Evolutionary conservation across 2,329 filamentous ascomycete genomes (phyloP), one percentile per base, ranked within the genome.

Genomic region (Fonsecaea pugnacius): DNA sequence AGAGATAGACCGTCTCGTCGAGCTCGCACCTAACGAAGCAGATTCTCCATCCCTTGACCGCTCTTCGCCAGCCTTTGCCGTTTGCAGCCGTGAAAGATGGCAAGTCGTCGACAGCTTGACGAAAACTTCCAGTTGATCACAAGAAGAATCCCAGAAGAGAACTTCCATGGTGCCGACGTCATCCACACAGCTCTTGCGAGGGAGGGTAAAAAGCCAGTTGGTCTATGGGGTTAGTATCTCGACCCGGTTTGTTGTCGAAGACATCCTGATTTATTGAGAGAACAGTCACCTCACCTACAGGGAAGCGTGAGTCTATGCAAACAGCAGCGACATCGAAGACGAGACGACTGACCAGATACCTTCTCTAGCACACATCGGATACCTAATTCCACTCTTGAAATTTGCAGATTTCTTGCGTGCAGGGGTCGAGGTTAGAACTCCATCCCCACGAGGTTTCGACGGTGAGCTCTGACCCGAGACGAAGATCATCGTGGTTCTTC

Each of bases 121-220:
- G 40, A 46, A 21, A 46, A 46, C 40, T 46, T 46, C 40, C 40
- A 46, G 7, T 24, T 46, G 40, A 46, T 46, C 10, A 46, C 40
- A 21, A 46, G 40, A 24, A 46, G 40, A 21, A 46, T 46, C 2
- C 40, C 40, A n/a, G n/a, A 21, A 14, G 40, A 46, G 40, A 46
- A 46, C 18, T 24, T 46, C n/a, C 7, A 46, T 21, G 40, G 40
- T 21, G 40, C 40, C 21, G 40, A 46, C 10, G 3, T 46, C 3
- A 10, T 46, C 40, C 40, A 46, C 21, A 18, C 40, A n/a, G 40
- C 40, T 21, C 40, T 46, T 21, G 40, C 40, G 21, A 46, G 40
- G 8, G 40, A 46, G 40, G 40, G n/a, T 21, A 46, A 46, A 46
- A 46, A 24, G n/a, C 40, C 40, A 21, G n/a, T 46, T 46, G 40